A percentile compares a stretch with the other conserved stretches of the same genome.
phyloP scores from a whole-genome alignment of 352 stramenopile species.

The Phytophthora fragariaefolia region DNA sequence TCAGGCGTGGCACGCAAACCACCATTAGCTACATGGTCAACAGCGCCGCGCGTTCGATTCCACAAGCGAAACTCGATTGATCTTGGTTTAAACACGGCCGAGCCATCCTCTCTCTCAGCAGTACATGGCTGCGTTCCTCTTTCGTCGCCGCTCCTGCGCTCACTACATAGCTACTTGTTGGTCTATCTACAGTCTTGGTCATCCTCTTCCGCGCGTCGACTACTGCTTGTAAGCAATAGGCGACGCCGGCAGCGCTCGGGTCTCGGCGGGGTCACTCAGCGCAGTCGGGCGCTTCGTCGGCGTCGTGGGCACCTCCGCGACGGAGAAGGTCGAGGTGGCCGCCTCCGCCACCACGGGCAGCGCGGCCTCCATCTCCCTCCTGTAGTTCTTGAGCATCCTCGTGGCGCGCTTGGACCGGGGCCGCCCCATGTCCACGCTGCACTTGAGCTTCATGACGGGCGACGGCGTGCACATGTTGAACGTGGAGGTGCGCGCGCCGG shows the following conservation, averaged over 20 bases:
- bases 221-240: constrained; percentile 38
- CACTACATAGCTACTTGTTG: constrained; percentile 31
- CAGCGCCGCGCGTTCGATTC: too few species aligned
- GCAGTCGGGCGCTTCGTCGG: constrained; percentile 18
- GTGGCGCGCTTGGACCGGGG: constrained; percentile 72
- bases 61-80: too few species aligned
- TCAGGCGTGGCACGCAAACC: too few species aligned
- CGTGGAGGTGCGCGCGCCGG: constrained; percentile 35
- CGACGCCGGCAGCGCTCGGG: constrained; percentile 18
- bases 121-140: not conserved
- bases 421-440: constrained; percentile 77
- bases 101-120: not conserved
- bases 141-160: not conserved
- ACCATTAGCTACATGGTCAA: too few species aligned
- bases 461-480: constrained; percentile 84
- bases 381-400: constrained; percentile 47
- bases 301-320: constrained; percentile 8
- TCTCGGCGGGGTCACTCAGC: constrained; percentile 23
- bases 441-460: constrained; percentile 81
- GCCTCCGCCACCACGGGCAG: constrained; percentile 42
- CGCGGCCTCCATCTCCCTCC: constrained; percentile 63
- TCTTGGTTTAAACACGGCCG: too few species aligned
- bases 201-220: not conserved
- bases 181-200: constrained; percentile 24
- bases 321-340: constrained; percentile 15